Percentiles rank a stretch among this genome's conserved stretches.
These are phyloP conservation scores for Pulveroboletus sp. DNA, from an alignment of 768 basidiomycete species.

Conservation along the genomic window DNA sequence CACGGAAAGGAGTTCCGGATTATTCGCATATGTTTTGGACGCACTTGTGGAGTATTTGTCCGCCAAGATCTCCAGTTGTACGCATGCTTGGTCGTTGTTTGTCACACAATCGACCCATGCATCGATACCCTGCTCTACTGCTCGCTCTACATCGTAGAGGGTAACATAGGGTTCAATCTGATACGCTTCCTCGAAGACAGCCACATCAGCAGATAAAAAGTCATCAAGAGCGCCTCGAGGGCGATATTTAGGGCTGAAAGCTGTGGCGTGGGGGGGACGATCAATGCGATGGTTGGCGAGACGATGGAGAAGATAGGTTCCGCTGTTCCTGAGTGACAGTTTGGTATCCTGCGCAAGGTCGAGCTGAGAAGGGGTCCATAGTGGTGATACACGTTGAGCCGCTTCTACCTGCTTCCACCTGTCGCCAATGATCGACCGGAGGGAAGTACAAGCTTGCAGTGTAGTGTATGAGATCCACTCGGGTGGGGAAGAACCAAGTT, in stretches of 20 bases:
- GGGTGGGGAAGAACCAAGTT: too few species aligned
- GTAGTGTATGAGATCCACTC: too few species aligned
- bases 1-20: too few species aligned
- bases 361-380: not conserved
- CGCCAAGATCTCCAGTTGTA: too few species aligned
- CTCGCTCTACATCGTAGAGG: too few species aligned
- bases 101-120: too few species aligned
- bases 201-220: not conserved
- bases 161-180: too few species aligned
- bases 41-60: too few species aligned
- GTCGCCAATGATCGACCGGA: not conserved
- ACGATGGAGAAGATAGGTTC: not conserved
- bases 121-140: too few species aligned
- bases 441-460: too few species aligned
- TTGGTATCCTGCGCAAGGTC: not conserved
- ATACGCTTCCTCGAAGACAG: constrained; percentile 6
- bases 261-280: accelerated
- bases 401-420: not conserved
- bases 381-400: not conserved
- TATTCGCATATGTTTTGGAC: too few species aligned
- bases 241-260: constrained; percentile 1
- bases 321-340: not conserved
- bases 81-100: too few species aligned
- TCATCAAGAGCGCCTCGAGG: constrained; percentile 8
- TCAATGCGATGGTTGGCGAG: not conserved